A percentile compares a stretch with the other conserved stretches of the same genome.
Evolutionary conservation across 345 rosid species (phyloP).

Genomic region (Conringia planisiliqua): DNA sequence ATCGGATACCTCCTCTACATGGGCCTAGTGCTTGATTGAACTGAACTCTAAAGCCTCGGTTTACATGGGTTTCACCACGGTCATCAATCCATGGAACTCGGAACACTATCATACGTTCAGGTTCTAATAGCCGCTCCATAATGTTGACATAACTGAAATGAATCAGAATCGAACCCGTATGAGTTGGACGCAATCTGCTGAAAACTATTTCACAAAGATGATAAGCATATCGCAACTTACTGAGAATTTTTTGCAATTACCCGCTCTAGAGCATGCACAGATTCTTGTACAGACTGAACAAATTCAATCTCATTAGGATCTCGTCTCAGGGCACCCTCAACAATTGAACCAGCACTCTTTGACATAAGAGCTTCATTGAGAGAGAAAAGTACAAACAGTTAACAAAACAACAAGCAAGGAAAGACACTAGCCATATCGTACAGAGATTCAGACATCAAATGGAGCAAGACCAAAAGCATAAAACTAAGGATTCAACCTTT

Average conservation of each 20-base stretch:
- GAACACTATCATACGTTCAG: constrained; percentile 86
- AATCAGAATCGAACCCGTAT: constrained; percentile 23
- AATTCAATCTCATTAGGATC: constrained; percentile 96
- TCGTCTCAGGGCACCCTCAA: constrained; percentile 83
- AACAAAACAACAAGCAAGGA: constrained; percentile 21
- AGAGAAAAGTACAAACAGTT: constrained; percentile 10
- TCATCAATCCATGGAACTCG: constrained; percentile 99
- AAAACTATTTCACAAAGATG: constrained; percentile 24
- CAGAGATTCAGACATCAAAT: background rate
- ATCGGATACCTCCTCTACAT: constrained; percentile 94
- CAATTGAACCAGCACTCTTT: constrained; percentile 95
- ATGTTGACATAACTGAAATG: constrained; percentile 83
- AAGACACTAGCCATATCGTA: constrained; percentile 6
- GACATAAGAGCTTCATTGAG: constrained; percentile 95
- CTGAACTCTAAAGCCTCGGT: constrained; percentile 93
- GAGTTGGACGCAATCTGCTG: background rate
- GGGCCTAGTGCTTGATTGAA: constrained; percentile 97
- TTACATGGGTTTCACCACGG: constrained; percentile 94
- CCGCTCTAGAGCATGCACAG: constrained; percentile 95
- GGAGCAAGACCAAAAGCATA: background rate
- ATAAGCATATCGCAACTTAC: constrained; percentile 56
- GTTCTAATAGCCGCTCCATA: constrained; percentile 94
- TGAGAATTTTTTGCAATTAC: constrained; percentile 93
- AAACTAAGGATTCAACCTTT: background rate
- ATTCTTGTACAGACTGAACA: constrained; percentile 93